Base-by-base conservation (phyloP, 305 asterid genomes). In the Fraxinus baroniana region DNA sequence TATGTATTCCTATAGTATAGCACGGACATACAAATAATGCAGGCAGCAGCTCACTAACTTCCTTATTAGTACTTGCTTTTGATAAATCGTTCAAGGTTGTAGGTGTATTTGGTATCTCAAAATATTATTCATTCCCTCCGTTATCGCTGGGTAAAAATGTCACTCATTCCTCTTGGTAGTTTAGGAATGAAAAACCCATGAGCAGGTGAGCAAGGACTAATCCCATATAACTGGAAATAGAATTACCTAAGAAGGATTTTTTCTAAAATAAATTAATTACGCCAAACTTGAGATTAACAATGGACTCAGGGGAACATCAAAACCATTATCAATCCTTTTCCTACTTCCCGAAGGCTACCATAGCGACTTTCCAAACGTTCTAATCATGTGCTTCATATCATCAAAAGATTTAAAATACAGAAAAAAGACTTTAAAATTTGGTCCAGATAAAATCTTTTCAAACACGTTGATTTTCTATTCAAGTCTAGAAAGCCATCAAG, bases 401-500 rank as follows among this genome's bases (percentile, higher is more conserved):
- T 5, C 5, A 13, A 15, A 37, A 52, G 76, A 36, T 68, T 60
- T 18, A 46, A 9, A 30, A 57, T 6, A 36, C 22, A 24, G 72
- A 64, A 20, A 64, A 57, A 52, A 26, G 55, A 46, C 44, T 20
- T 52, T 6, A 13, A 36, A 20, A 78, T 28, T 52, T 64, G 28
- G 80, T 17, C 44, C 3, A 33, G 36, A 8, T n/a, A 57, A 41
- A 36, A 62, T 41, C n/a, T 22, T 20, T 64, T 30, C 12, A 35
- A 26, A 71, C 15, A 44, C 36, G 28, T 36, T 83, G 4, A 33
- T 77, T 80, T 78, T 32, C 30, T 49, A 49, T 49, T 49, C 22
- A 8, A 17, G 60, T 60, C 24, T 39, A 62, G 41, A 68, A 62
- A 83, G 41, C 72, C 78, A 83, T 73, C 10, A 75, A 52, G 71